Conservation (phyloP, 768 basidiomycete species). For the Suillus tomentosus region DNA sequence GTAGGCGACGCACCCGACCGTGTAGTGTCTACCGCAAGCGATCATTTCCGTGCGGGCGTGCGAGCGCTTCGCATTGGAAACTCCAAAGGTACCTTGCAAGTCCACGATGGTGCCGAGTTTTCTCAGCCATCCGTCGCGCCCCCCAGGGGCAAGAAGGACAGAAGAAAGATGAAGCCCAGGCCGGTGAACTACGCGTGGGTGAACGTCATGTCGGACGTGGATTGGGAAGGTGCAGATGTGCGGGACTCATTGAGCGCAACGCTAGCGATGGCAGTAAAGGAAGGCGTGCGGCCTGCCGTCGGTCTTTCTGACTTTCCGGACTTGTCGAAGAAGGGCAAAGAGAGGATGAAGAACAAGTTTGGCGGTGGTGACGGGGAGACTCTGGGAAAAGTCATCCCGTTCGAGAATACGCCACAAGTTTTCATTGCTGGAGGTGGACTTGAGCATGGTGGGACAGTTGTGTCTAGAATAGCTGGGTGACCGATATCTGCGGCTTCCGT, state of each 20-base stretch:
- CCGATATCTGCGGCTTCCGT: no score
- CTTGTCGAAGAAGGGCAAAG: slow-evolving; percentile 24
- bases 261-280: slow-evolving; percentile 38
- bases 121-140: slow-evolving; percentile 22
- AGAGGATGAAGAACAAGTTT: slow-evolving; percentile 25
- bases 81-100: slow-evolving; percentile 27
- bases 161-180: slow-evolving; percentile 39
- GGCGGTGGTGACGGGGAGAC: slow-evolving; percentile 17
- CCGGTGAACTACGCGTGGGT: slow-evolving; percentile 80
- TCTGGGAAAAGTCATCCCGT: slow-evolving; percentile 34
- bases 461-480: slow-evolving; percentile 36
- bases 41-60: slow-evolving; percentile 74
- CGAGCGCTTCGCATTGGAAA: slow-evolving; percentile 50
- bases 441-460: slow-evolving; percentile 36
- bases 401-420: slow-evolving; percentile 35
- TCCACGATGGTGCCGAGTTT: slow-evolving; percentile 28
- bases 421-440: slow-evolving; percentile 32
- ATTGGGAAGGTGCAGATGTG: slow-evolving; percentile 81
- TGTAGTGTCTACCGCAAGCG: slow-evolving; percentile 67
- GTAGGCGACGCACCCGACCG: slow-evolving; percentile 70
- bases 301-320: slow-evolving; percentile 25
- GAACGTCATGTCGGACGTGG: slow-evolving; percentile 76
- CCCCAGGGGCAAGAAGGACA: slow-evolving; percentile 30
- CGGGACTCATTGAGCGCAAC: slow-evolving; percentile 49
- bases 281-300: slow-evolving; percentile 32